Evolutionary conservation across 2,329 filamentous ascomycete genomes (phyloP).

Genomic region (Xylaria sp.): DNA sequence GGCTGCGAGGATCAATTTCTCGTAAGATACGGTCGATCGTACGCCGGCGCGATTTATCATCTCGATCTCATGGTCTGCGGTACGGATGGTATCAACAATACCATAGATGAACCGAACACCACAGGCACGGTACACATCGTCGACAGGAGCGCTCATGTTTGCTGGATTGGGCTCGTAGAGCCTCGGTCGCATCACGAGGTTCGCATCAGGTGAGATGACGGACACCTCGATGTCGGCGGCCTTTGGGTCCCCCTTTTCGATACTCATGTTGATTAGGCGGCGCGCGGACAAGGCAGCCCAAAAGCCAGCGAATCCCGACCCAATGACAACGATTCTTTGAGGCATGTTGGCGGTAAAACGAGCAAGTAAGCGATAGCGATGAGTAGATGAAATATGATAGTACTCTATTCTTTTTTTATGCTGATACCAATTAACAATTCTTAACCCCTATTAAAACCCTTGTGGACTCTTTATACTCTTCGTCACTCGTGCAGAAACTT

Average conservation of each 20-base stretch:
- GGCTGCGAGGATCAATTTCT: constrained; percentile 35
- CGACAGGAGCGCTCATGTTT: constrained; percentile 32
- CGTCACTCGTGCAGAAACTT: background rate
- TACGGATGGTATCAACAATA: constrained; percentile 32
- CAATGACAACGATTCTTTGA: constrained; percentile 34
- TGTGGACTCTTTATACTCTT: constrained; percentile 26
- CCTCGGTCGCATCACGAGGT: constrained; percentile 34
- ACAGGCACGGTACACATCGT: constrained; percentile 35
- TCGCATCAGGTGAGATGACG: constrained; percentile 33
- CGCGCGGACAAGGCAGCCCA: constrained; percentile 35
- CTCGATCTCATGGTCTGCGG: constrained; percentile 27
- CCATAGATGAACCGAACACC: constrained; percentile 33
- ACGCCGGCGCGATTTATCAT: constrained; percentile 22
- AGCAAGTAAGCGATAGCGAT: background rate
- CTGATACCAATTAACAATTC: background rate
- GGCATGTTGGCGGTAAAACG: constrained; percentile 24
- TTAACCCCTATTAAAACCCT: background rate
- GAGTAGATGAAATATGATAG: background rate
- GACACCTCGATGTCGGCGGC: constrained; percentile 33
- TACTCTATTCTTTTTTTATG: background rate
- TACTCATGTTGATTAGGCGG: constrained; percentile 30
- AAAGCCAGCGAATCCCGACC: constrained; percentile 38
- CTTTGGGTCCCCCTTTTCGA: constrained; percentile 10
- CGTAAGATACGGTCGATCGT: constrained; percentile 23
- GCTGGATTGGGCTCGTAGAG: constrained; percentile 38